phyloP scores from a whole-genome alignment of 2,329 filamentous ascomycete genomes.

The Fusarium napiforme region DNA sequence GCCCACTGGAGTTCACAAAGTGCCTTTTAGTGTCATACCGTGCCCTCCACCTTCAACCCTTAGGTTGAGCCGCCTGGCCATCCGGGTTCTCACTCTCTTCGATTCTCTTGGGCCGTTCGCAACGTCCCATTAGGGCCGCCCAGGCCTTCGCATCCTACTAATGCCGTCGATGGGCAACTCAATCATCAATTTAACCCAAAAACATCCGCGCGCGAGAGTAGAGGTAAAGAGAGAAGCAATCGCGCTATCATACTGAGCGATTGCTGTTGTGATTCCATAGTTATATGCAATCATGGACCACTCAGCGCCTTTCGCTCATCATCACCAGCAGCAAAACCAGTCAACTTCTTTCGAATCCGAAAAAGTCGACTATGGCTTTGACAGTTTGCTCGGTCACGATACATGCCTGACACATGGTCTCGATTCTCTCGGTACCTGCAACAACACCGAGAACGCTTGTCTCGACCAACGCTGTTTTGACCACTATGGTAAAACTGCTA shows the following conservation, averaged over 20 bases:
- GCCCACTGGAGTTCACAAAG: conserved; percentile 29
- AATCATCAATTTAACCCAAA: background rate
- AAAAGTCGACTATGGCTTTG: conserved; percentile 48
- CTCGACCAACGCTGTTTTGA: conserved; percentile 46
- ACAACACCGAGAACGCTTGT: conserved; percentile 49
- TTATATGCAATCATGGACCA: conserved; percentile 35
- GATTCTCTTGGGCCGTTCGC: conserved; percentile 31
- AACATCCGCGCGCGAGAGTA: background rate
- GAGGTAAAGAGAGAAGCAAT: conserved; percentile 10
- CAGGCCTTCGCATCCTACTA: conserved; percentile 22
- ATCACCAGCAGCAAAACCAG: conserved; percentile 31
- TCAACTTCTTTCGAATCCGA: conserved; percentile 35
- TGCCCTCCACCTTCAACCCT: conserved; percentile 36
- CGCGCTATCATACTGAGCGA: conserved; percentile 1
- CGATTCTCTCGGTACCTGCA: conserved; percentile 42
- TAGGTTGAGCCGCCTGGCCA: conserved; percentile 39
- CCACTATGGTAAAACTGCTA: conserved; percentile 36
- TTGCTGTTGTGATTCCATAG: conserved; percentile 11
- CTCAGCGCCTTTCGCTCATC: conserved; percentile 35
- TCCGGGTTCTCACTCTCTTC: conserved; percentile 46
- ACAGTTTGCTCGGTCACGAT: conserved; percentile 42
- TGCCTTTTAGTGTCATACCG: conserved; percentile 22
- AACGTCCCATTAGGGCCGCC: conserved; percentile 34
- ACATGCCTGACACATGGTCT: conserved; percentile 42
- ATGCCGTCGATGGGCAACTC: conserved; percentile 19